phyloP scores from a whole-genome alignment of 305 asterid species.

The Ajuga reptans region DNA sequence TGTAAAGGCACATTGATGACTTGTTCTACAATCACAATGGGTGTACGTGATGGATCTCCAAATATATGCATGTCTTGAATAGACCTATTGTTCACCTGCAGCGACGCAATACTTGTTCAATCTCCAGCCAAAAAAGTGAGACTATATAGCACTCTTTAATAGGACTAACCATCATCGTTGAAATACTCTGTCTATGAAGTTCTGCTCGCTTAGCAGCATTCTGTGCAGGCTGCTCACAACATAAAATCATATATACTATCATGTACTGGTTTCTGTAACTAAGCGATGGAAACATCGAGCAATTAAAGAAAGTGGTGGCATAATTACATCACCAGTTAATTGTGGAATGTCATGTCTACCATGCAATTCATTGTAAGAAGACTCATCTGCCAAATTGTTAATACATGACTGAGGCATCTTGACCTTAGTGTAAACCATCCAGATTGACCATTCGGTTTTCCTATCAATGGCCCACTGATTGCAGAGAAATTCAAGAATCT shows the following conservation, averaged over 20 bases:
- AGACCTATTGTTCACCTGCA: constrained; percentile 64
- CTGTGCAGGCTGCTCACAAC: constrained; percentile 56
- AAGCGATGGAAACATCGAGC: constrained; percentile 11
- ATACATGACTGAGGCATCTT: constrained; percentile 77
- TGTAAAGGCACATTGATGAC: constrained; percentile 49
- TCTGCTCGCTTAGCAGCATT: constrained; percentile 67
- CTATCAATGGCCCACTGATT: constrained; percentile 69
- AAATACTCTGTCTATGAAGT: constrained; percentile 71
- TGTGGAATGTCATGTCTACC: constrained; percentile 56
- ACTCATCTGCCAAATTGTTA: constrained; percentile 50
- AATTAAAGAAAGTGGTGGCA: constrained; percentile 8
- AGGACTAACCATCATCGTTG: constrained; percentile 70
- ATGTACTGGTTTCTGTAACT: constrained; percentile 4
- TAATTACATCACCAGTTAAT: constrained; percentile 54
- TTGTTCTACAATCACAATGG: constrained; percentile 62
- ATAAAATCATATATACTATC: constrained; percentile 12
- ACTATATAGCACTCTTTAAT: constrained; percentile 9
- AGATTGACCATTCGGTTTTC: constrained; percentile 79
- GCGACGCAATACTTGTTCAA: constrained; percentile 24
- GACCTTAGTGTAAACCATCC: constrained; percentile 69
- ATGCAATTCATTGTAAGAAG: constrained; percentile 40
- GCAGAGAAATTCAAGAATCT: constrained; percentile 55
- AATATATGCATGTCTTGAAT: constrained; percentile 76
- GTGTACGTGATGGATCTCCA: constrained; percentile 66
- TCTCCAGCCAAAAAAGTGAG: constrained; percentile 18